These are phyloP conservation scores for Boletellus emodensis DNA, from an alignment of 768 basidiomycete species.

Conservation along the genomic window DNA sequence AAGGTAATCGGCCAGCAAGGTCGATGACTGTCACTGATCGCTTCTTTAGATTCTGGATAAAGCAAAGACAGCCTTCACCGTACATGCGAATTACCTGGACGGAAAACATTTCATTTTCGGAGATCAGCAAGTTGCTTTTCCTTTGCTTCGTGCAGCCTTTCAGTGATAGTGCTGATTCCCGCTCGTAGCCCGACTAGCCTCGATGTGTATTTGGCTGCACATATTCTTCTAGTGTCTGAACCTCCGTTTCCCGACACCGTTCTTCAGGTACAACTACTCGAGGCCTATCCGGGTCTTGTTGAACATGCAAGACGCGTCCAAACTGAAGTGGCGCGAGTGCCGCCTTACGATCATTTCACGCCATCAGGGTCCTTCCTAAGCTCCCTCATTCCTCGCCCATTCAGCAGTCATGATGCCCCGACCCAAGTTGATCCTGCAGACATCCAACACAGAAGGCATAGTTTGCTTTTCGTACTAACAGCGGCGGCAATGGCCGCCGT, in stretches of 20 bases:
- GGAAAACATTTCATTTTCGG: constrained; percentile 49
- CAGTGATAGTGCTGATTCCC: not conserved
- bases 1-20: constrained; percentile 36
- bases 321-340: constrained; percentile 27
- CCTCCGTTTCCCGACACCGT: constrained; percentile 61
- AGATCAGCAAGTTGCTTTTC: constrained; percentile 38
- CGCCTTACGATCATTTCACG: constrained; percentile 19
- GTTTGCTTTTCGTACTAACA: constrained; percentile 51
- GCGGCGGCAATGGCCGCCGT: constrained; percentile 41
- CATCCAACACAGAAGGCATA: constrained; percentile 42
- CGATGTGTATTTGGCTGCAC: constrained; percentile 65
- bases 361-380: constrained; percentile 26
- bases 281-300: constrained; percentile 54
- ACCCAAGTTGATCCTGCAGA: constrained; percentile 38
- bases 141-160: not conserved
- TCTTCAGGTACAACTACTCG: constrained; percentile 49
- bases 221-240: constrained; percentile 55
- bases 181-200: constrained; percentile 52
- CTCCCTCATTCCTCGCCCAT: constrained; percentile 37
- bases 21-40: constrained; percentile 2
- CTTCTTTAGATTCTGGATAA: constrained; percentile 54
- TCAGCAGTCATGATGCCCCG: constrained; percentile 11
- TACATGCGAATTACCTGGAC: constrained; percentile 54
- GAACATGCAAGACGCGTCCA: constrained; percentile 55
- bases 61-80: constrained; percentile 51